Conservation (phyloP, 176 grass and related monocot species). For the Chrysopogon serrulatus region DNA sequence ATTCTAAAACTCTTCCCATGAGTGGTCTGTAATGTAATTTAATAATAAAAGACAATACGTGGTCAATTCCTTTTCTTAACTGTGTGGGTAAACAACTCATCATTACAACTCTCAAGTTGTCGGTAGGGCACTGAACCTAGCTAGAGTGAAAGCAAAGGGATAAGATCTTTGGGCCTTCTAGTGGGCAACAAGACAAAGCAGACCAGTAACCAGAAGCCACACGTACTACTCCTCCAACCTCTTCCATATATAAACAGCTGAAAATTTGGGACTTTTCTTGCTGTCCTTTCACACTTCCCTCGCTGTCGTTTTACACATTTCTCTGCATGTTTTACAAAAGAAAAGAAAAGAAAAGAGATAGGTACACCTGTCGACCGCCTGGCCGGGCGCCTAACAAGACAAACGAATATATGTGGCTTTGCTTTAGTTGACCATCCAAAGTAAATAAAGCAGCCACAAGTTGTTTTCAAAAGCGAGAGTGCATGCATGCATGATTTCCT, state of each 20-base stretch:
- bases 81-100: not conserved
- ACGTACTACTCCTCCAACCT: not conserved
- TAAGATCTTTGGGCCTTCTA: not conserved
- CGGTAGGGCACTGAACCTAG: not conserved
- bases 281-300: not conserved
- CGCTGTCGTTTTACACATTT: no score
- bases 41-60: no score
- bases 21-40: no score
- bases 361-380: constrained; percentile 11
- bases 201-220: not conserved
- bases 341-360: not conserved
- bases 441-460: not conserved
- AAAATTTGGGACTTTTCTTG: not conserved
- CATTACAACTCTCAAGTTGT: not conserved
- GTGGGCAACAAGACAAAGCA: not conserved
- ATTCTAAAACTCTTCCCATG: not conserved
- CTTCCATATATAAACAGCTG: not conserved
- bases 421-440: constrained; percentile 23
- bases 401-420: not conserved
- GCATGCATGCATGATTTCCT: not conserved
- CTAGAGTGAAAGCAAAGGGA: constrained; percentile 16
- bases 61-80: not conserved
- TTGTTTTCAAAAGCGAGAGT: not conserved
- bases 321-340: not conserved
- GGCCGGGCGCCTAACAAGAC: constrained; percentile 20